Evolutionary conservation across 1,284 basidiomycete genomes (phyloP).

Genomic region (Ceratobasidium sp.): DNA sequence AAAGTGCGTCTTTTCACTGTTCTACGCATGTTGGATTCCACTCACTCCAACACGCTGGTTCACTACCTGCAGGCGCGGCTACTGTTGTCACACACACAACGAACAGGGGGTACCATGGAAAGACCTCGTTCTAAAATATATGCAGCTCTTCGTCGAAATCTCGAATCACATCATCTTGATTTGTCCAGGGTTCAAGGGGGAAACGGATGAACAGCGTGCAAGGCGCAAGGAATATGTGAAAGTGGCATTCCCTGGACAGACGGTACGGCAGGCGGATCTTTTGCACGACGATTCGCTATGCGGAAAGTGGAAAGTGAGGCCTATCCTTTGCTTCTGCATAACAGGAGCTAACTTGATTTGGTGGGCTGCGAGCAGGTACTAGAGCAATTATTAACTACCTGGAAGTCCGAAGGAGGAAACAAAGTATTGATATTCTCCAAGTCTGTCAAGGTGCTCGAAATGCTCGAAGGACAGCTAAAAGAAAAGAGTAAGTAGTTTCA

Average conservation of each 20-base stretch:
- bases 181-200: constrained; percentile 69
- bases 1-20: constrained; percentile 59
- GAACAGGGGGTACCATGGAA: constrained; percentile 65
- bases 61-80: constrained; percentile 65
- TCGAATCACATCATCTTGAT: constrained; percentile 89
- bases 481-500: constrained; percentile 61
- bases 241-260: constrained; percentile 66
- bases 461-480: constrained; percentile 79
- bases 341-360: not conserved
- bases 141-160: constrained; percentile 80
- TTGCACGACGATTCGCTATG: constrained; percentile 74
- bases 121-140: constrained; percentile 69
- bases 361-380: constrained; percentile 34
- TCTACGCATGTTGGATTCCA: not conserved
- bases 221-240: constrained; percentile 66
- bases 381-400: constrained; percentile 54
- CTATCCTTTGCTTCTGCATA: not conserved
- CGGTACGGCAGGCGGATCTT: constrained; percentile 64
- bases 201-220: constrained; percentile 59
- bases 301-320: constrained; percentile 84
- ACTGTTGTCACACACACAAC: constrained; percentile 74
- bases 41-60: not conserved
- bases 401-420: constrained; percentile 63
- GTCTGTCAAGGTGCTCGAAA: constrained; percentile 83
- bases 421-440: constrained; percentile 91